Percentiles rank a stretch among this genome's conserved stretches.
phyloP scores from a whole-genome alignment of 2,329 filamentous ascomycete genomes.

The Epicoccum nigrum region DNA sequence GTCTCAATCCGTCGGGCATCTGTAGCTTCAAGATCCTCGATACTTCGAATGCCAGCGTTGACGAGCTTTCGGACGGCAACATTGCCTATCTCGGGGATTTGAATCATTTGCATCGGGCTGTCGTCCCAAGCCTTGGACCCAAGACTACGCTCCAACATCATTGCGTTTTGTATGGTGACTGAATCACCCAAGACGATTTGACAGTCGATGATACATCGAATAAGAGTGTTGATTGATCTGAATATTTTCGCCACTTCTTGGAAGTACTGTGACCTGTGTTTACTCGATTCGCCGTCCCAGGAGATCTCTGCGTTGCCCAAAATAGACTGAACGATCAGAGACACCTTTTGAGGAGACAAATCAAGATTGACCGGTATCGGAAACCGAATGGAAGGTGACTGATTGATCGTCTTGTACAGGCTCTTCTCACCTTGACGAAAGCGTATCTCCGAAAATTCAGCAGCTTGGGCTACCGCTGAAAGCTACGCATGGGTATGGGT shows the following conservation, averaged over 20 bases:
- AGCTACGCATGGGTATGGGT: conserved; percentile 59
- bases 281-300: conserved; percentile 60
- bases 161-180: conserved; percentile 67
- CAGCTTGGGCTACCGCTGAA: conserved; percentile 67
- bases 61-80: conserved; percentile 77
- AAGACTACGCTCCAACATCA: conserved; percentile 80
- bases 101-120: conserved; percentile 78
- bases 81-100: conserved; percentile 78
- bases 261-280: conserved; percentile 62
- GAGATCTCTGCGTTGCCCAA: conserved; percentile 67
- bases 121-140: conserved; percentile 82
- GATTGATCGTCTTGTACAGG: conserved; percentile 75
- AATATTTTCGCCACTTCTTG: conserved; percentile 70
- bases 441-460: conserved; percentile 75
- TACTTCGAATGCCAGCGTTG: conserved; percentile 70
- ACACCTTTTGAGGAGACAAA: conserved; percentile 74
- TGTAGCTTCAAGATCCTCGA: conserved; percentile 71
- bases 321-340: conserved; percentile 76
- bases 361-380: conserved; percentile 72
- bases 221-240: conserved; percentile 70
- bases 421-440: conserved; percentile 73
- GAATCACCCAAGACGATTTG: conserved; percentile 69
- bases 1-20: conserved; percentile 78
- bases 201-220: conserved; percentile 79
- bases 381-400: conserved; percentile 70